A percentile compares a stretch with the other conserved stretches of the same genome.
Evolutionary conservation across 192 early-diverging fungal genomes (phyloP).

Genomic region (Glomus cerebriforme): DNA sequence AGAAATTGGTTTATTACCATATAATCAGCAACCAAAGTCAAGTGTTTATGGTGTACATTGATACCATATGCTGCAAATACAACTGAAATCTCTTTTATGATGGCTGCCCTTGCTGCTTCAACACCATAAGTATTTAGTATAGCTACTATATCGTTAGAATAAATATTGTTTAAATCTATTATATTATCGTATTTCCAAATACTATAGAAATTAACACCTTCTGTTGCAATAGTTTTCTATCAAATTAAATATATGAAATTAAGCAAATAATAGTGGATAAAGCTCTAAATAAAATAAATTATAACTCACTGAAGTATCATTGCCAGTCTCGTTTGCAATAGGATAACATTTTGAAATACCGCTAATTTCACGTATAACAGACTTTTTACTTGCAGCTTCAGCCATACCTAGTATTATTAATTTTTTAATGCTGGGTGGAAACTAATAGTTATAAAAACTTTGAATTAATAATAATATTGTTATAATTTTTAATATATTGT

Average conservation of each 20-base stretch:
- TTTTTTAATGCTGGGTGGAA: constrained; percentile 89
- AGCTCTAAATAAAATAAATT: background rate
- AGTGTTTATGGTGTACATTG: constrained; percentile 89
- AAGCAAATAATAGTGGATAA: background rate
- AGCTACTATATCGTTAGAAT: constrained; percentile 97
- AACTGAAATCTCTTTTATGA: constrained; percentile 87
- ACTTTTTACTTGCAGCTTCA: constrained; percentile 70
- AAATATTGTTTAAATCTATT: constrained; percentile 85
- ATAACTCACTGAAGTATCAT: constrained; percentile 67
- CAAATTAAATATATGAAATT: constrained; percentile 31
- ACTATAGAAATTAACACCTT: constrained; percentile 89
- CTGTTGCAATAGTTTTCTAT: constrained; percentile 70
- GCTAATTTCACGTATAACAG: constrained; percentile 84
- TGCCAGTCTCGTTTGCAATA: constrained; percentile 75
- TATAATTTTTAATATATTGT: background rate
- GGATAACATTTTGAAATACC: constrained; percentile 81
- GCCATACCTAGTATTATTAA: constrained; percentile 91
- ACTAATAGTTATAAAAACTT: constrained; percentile 43
- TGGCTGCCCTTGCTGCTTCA: constrained; percentile 90
- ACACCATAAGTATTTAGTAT: constrained; percentile 94
- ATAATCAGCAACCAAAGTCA: constrained; percentile 96
- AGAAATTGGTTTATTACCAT: constrained; percentile 64
- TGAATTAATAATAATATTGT: background rate
- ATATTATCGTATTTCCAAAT: constrained; percentile 80
- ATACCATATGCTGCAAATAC: constrained; percentile 97